phyloP scores from a whole-genome alignment of 78 protist genomes.

The Creolimax fragrantissima region DNA sequence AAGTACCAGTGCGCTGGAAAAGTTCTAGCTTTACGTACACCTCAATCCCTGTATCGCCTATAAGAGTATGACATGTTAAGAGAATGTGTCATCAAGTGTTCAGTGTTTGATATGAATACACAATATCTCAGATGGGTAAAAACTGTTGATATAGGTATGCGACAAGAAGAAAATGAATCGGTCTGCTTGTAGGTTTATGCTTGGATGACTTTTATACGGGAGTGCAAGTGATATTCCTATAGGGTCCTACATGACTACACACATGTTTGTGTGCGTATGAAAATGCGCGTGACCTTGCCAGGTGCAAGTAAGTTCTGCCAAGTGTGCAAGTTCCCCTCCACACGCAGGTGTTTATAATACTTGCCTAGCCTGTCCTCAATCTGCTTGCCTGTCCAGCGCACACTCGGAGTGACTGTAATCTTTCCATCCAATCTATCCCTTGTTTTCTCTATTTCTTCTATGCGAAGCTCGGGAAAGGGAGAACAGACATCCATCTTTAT shows the following conservation, averaged over 20 bases:
- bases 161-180: not conserved
- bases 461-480: not conserved
- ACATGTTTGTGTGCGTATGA: not conserved
- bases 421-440: not conserved
- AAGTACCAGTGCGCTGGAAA: not conserved
- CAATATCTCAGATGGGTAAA: not conserved
- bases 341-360: no score
- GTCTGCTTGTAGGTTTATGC: not conserved
- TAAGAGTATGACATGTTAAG: not conserved
- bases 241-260: not conserved
- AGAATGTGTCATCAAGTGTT: not conserved
- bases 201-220: not conserved
- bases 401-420: not conserved
- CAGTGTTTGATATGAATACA: not conserved
- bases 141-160: not conserved
- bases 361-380: not conserved
- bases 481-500: not conserved
- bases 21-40: not conserved
- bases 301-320: no score
- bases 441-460: not conserved
- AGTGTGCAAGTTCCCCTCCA: no score
- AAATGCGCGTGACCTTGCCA: not conserved
- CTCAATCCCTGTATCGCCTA: not conserved
- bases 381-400: not conserved
- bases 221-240: not conserved